Evolutionary conservation across 495 filamentous ascomycete species (phyloP), one percentile per base, ranked within the genome.

Genomic region (Gamarada debralockiae): DNA sequence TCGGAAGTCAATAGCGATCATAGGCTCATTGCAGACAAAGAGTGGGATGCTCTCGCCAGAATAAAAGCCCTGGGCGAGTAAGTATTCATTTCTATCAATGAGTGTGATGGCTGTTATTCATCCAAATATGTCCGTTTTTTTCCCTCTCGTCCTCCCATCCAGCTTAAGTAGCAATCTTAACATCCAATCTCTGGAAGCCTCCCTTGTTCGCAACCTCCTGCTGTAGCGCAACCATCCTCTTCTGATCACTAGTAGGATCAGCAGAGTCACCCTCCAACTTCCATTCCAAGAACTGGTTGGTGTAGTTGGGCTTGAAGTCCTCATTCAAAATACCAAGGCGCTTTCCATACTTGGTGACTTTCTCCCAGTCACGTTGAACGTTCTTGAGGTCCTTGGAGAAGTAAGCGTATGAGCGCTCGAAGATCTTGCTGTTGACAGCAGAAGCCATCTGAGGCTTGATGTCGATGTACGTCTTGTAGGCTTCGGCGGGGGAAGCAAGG

Each of bases 381-480:
- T 86, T 86, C 81, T 87, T 83, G 53, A 87, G 58, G 56, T 87
- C 83, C 45, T 75, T 74, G 45, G 80, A 84, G 69, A 86, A 84
- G 73, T 87, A 86, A 6, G 82, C 84, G 63, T 76, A 86, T 18
- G 78, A 84, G 50, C 83, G 78, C 72, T 85, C 82, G 56, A 82
- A 86, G 72, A 86, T 87, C 80, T 86, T 84, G 46, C 77, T 73
- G 67, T 86, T 85, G 48, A 86, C 77, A 14, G 71, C 55, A 5
- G 78, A 79, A 22, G 70, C 81, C 81, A 87, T 85, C 58, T 77
- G 70, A 14, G 83, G 82, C 70, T 85, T 87, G 60, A 84, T 69
- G 58, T 85, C 82, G 58, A 83, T 67, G 67, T 85, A 86, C 53
- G 83, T 79, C 42, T 75, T 75, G 66, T 78, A 84, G 1, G 82